Evolutionary conservation across 805 yeast genomes (phyloP).

Genomic region (Torulaspora gathmanii): DNA sequence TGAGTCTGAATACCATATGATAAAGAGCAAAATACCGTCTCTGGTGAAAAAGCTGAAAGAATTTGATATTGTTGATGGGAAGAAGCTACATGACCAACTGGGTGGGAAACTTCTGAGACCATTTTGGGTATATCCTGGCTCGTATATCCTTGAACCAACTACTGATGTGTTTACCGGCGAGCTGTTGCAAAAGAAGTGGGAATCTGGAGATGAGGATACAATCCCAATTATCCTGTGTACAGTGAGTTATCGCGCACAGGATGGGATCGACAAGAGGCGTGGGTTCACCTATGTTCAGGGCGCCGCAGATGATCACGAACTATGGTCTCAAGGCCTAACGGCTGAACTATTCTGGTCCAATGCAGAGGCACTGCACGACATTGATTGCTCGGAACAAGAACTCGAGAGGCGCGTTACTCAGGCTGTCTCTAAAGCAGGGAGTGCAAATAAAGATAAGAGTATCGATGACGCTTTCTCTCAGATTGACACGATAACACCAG

Average conservation of each 20-base stretch:
- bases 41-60: conserved; percentile 44
- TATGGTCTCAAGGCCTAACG: conserved; percentile 62
- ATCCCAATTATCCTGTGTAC: conserved; percentile 52
- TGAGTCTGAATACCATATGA: conserved; percentile 50
- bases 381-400: conserved; percentile 31
- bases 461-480: conserved; percentile 15
- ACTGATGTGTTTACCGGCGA: conserved; percentile 34
- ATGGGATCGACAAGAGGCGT: conserved; percentile 45
- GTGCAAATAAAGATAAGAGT: not conserved
- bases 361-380: conserved; percentile 29
- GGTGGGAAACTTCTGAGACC: conserved; percentile 51
- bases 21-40: conserved; percentile 43
- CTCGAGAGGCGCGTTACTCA: conserved; percentile 17
- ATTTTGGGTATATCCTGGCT: conserved; percentile 63
- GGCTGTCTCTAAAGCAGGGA: not conserved
- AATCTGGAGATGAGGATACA: conserved; percentile 36
- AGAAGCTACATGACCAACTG: conserved; percentile 33
- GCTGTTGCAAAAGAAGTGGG: conserved; percentile 30
- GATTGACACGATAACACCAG: conserved; percentile 20
- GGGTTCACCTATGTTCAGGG: conserved; percentile 78
- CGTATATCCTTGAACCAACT: conserved; percentile 21
- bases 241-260: conserved; percentile 57
- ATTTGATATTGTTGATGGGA: conserved; percentile 39
- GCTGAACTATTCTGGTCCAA: conserved; percentile 57
- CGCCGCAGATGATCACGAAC: conserved; percentile 91